Evolutionary conservation across 805 yeast species (phyloP), one percentile per base, ranked within the genome.

Genomic region (Pichia nanzhaoensis): DNA sequence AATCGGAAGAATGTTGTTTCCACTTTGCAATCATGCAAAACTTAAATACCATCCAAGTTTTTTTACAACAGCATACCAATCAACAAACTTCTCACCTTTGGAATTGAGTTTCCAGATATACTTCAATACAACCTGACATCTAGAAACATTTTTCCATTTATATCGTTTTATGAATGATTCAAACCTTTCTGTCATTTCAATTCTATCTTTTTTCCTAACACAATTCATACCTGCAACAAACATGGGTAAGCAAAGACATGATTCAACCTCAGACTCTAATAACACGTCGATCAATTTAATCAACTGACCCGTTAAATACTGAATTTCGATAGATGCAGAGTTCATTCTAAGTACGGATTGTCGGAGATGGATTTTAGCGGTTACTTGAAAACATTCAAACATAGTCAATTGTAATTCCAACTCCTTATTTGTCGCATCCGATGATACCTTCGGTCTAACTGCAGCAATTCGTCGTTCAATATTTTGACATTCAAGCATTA

Each of bases 161-260:
- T 84, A 84, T n/a, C 84, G 63, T 27, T 71, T 65, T 47, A 80
- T 75, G 54, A 79, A 74, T 28, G 68, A 74, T 18, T 75, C 75
- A 49, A 83, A 74, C 47, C 83, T 66, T 14, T 53, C 55, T 32
- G 67, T 61, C 73, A 84, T 78, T 37, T 63, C 57, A n/a, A 59
- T 58, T 18, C 86, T 69, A 51, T 77, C 82, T n/a, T 54, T 64
- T n/a, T 56, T 58, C 1, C 74, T 70, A 5, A 76, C 72, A 51
- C 84, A 74, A 57, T 80, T 80, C 56, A 85, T 74, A 1, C 91
- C 95, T 1, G 88, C 83, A 18, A 86, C 77, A 57, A 86, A 86
- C 50, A 84, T 61, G 0, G 95, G 95, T 61, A 86, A 85, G 34
- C 84, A 81, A 14, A 84, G 60, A 1, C 83, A 77, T 3, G 86